Evolutionary conservation across 805 yeast species (phyloP), one percentile per base, ranked within the genome.

Genomic region (Debaryomyces tyrocola): DNA sequence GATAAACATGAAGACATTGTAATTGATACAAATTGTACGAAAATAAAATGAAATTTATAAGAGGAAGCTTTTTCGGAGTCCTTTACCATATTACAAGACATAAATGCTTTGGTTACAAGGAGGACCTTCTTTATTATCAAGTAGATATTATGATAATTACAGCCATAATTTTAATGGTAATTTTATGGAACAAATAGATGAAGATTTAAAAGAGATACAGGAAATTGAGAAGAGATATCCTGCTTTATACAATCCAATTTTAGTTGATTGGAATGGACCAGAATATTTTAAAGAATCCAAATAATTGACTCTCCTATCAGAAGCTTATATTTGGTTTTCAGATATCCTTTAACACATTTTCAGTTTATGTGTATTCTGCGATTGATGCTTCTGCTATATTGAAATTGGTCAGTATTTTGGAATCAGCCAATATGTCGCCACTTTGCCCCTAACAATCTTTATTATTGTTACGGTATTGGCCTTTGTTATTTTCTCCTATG

Each of bases 381-480:
- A 67, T 78, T 28, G 70, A 75, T 47, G 70, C 83, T 0, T 83
- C 85, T 0, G 79, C 78, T 9, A 64, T 71, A 20, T 63, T 14
- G 62, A 66, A n/a, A 54, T 82, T 21, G 67, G 62, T 55, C 58
- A 59, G 17, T 75, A 77, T 37, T 78, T 78, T 52, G 53, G 59
- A n/a, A 71, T 77, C 4, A 65, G 73, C 12, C 62, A 60, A 37
- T 73, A 69, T 3, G 70, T 66, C 4, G 78, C 79, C 0, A 62
- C 72, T 1, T 60, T 81, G 33, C 54, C 54, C 2, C 17, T 43
- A 52, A 68, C 82, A 1, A 47, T 79, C 31, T 80, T 75, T 47
- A 80, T 80, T 7, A 52, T 79, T 34, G 86, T n/a, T 80, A 80
- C 53, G 84, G 82, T 40, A 41, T 80, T 12, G 84, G 84, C 2